A percentile compares a stretch with the other conserved stretches of the same genome.
Conservation (phyloP, 116 monocot species). For the Phalaenopsis hybrid region DNA sequence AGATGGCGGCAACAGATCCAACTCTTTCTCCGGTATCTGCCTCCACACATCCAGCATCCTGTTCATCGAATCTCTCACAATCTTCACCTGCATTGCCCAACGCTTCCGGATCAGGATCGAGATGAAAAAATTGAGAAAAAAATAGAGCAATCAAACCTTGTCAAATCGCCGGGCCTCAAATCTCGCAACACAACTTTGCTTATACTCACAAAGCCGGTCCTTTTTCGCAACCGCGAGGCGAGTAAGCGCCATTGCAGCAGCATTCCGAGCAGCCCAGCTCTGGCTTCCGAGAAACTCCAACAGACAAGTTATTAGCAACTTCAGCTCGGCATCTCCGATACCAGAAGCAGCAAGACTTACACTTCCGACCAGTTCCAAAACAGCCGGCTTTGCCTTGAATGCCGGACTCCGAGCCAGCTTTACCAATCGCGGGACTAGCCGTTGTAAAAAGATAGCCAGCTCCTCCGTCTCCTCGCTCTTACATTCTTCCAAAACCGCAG, state of each 20-base stretch:
- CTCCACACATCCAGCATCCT: conserved; percentile 88
- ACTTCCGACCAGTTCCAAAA: conserved; percentile 58
- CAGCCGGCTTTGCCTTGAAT: conserved; percentile 79
- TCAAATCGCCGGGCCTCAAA: conserved; percentile 75
- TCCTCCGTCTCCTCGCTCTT: conserved; percentile 1
- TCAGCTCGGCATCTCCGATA: conserved; percentile 13
- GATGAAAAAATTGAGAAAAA: background rate
- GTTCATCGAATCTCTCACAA: conserved; percentile 81
- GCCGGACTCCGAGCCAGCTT: conserved; percentile 61
- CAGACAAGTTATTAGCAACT: conserved; percentile 47
- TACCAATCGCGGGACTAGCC: conserved; percentile 55
- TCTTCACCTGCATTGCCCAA: conserved; percentile 62
- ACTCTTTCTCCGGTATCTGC: conserved; percentile 41
- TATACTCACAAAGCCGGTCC: conserved; percentile 59
- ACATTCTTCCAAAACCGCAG: conserved; percentile 50
- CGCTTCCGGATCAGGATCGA: background rate
- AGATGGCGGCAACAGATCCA: background rate
- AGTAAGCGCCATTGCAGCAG: conserved; percentile 63
- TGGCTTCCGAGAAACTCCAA: conserved; percentile 56
- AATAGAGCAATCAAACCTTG: conserved; percentile 34
- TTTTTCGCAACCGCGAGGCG: conserved; percentile 27
- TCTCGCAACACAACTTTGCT: conserved; percentile 48
- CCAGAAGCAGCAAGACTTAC: conserved; percentile 42
- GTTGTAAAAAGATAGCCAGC: conserved; percentile 35
- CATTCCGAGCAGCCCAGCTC: conserved; percentile 88